These are phyloP conservation scores for Mortierella sp. DNA, from an alignment of 371 early-diverging fungal genomes.

Conservation along the genomic window DNA sequence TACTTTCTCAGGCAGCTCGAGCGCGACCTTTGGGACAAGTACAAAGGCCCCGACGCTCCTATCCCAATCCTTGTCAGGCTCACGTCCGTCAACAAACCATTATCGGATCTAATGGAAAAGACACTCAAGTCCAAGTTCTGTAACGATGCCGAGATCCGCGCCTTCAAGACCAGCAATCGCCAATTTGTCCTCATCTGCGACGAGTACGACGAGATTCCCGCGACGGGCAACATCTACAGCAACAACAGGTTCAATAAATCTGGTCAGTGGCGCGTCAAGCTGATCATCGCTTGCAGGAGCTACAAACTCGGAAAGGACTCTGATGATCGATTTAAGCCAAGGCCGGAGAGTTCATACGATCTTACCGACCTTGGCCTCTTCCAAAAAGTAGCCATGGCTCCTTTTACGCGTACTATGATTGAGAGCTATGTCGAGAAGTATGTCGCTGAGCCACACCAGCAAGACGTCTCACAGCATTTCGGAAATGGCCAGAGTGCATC, in stretches of 20 bases:
- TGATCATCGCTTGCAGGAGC: conserved; percentile 20
- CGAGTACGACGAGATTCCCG: conserved; percentile 22
- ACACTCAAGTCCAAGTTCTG: background rate
- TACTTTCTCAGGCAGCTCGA: conserved; percentile 14
- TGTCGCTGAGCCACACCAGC: background rate
- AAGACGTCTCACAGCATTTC: too few species aligned
- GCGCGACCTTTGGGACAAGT: background rate
- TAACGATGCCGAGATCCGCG: background rate
- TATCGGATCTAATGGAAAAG: conserved; percentile 12
- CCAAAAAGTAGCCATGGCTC: conserved; percentile 12
- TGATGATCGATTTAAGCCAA: conserved; percentile 1
- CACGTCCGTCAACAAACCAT: background rate
- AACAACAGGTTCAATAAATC: conserved; percentile 4
- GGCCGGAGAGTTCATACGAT: background rate
- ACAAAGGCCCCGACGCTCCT: background rate
- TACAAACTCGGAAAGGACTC: background rate
- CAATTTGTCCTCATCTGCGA: conserved; percentile 22
- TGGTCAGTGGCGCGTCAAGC: conserved; percentile 3
- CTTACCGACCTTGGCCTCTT: background rate
- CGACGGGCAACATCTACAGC: background rate
- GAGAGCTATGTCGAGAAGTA: conserved; percentile 17
- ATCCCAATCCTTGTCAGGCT: conserved; percentile 24
- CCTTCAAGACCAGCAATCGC: background rate
- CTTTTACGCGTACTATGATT: conserved; percentile 15
- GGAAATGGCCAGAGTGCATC: too few species aligned